phyloP scores from a whole-genome alignment of 495 filamentous ascomycete species.

The Parmelia sp. region DNA sequence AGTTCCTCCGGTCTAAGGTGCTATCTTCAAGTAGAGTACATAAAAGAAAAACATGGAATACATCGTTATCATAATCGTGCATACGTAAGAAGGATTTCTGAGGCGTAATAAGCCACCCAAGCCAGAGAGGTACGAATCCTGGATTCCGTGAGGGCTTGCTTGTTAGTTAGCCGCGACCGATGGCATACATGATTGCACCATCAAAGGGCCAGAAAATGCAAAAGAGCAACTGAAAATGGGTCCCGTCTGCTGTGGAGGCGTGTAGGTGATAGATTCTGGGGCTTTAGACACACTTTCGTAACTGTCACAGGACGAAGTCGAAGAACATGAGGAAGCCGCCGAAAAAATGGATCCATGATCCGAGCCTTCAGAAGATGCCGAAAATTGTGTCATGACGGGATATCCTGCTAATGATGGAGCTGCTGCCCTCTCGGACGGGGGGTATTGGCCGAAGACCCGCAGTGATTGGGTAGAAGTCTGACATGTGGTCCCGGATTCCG shows the following conservation, averaged over 20 bases:
- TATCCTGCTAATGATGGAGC: constrained; percentile 4
- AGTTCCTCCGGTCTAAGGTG: constrained; percentile 6
- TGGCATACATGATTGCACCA: not conserved
- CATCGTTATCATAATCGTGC: constrained; percentile 12
- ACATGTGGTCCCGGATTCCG: not conserved
- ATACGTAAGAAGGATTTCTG: not conserved
- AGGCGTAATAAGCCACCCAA: not conserved
- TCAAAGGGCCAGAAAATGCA: not conserved
- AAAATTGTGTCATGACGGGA: constrained; percentile 8
- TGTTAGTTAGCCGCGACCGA: not conserved
- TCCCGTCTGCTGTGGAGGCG: constrained; percentile 4
- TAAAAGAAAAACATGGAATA: constrained; percentile 7
- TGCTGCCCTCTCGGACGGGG: not conserved
- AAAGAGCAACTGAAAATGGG: constrained; percentile 2
- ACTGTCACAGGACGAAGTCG: constrained; percentile 14
- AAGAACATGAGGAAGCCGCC: constrained; percentile 12
- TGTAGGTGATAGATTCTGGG: not conserved
- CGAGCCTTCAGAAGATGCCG: constrained; percentile 14
- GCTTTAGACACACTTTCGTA: constrained; percentile 4
- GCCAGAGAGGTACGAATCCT: constrained; percentile 7
- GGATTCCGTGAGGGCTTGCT: not conserved
- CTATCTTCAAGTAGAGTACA: constrained; percentile 8
- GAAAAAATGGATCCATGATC: constrained; percentile 18
- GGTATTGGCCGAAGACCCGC: not conserved
- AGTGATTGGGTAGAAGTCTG: not conserved